Base-by-base conservation (phyloP, 352 stramenopile genomes). In the Phytopythium ostracodes region DNA sequence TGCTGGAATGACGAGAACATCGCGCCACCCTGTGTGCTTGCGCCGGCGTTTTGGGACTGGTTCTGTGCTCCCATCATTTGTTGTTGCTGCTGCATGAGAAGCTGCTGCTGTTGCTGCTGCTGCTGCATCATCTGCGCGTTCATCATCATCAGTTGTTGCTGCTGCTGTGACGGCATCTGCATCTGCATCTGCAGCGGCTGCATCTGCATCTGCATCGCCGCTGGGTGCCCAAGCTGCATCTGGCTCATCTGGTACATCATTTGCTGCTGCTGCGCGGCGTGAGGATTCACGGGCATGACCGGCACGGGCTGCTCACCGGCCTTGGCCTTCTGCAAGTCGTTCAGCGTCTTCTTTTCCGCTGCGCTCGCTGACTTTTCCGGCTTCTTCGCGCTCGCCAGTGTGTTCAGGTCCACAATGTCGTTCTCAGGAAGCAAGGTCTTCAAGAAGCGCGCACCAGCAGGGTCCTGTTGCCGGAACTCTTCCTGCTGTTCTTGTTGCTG, bases 371-470 rank as follows among this genome's bases (percentile, higher is more conserved):
- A 63, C 49, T 72, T 61, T 2, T 52, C 47, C 40, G 69, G 75
- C 56, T 86, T 87, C 71, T 79, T 84, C 36, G 84, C 77, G 43
- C 76, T 84, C 29, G 66, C 78, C 14, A 89, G 66, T 60, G 73
- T 75, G 38, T 59, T 72, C 2, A 88, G 76, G 58, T 90, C 76
- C 20, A 90, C 75, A 55, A 90, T 77, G 65, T 85, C 74, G 62
- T 88, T 88, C 53, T 90, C 81, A 5, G 81, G 81, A 29, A 89
- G 64, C 25, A 89, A 36, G 44, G 68, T 86, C 22, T 79, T 81
- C n/a, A 56, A 59, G 59, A 85, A 81, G 43, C 72, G 66, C 18
- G 49, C 31, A 14, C 24, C n/a, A 14, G 54, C 18, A 18, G 36
- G 29, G 17, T 44, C 5, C n/a, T 57, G 31, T 44, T 61, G 57